These are phyloP conservation scores for Picochlorum sp. DNA, from an alignment of 139 green algal genomes.

Conservation along the genomic window DNA sequence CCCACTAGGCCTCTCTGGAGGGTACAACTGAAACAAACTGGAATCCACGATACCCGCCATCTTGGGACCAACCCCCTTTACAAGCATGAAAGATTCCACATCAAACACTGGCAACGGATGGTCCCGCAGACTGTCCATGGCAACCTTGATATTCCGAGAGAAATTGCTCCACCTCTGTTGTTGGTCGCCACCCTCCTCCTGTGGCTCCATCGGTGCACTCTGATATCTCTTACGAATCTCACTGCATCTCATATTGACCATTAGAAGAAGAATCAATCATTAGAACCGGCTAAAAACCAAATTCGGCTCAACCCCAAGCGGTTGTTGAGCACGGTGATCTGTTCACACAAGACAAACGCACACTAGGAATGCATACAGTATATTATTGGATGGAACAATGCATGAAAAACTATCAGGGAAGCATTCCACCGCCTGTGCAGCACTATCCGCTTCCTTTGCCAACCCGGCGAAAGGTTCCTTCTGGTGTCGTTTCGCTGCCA, in stretches of 20 bases:
- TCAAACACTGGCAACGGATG: conserved; percentile 19
- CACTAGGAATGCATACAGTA: neutral
- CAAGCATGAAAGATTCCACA: neutral
- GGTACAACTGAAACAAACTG: conserved; percentile 21
- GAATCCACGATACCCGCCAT: conserved; percentile 15
- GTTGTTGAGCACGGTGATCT: too few species aligned
- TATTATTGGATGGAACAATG: neutral
- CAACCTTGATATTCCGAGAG: conserved; percentile 1
- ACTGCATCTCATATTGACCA: too few species aligned
- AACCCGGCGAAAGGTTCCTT: neutral
- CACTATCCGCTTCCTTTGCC: neutral
- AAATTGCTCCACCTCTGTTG: conserved; percentile 1
- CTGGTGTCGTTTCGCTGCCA: too few species aligned
- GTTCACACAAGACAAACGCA: too few species aligned
- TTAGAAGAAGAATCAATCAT: neutral
- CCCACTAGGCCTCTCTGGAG: conserved; percentile 5
- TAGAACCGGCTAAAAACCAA: neutral
- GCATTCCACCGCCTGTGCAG: neutral
- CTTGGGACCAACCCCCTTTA: conserved; percentile 13
- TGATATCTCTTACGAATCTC: too few species aligned
- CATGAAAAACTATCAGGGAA: neutral
- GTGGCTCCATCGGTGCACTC: too few species aligned
- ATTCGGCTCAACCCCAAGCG: neutral
- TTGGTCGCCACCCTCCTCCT: neutral
- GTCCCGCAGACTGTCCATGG: conserved; percentile 6